These are phyloP conservation scores for Periconia digitata DNA, from an alignment of 2,329 filamentous ascomycete genomes.

Conservation along the genomic window DNA sequence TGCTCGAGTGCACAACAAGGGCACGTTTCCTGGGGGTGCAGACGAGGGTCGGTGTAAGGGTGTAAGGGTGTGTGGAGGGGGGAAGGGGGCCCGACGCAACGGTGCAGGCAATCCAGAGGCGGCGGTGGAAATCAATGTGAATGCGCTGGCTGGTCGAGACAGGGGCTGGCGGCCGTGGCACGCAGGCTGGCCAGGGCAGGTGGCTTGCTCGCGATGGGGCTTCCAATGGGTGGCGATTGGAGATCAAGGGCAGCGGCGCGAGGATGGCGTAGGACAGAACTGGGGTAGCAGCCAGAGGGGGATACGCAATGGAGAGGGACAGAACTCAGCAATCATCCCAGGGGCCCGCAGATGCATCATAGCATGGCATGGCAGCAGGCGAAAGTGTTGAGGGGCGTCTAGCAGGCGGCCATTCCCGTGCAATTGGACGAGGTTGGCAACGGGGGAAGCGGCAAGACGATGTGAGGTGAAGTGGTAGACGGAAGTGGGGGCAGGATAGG, in stretches of 20 bases:
- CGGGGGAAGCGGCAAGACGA: conserved; percentile 3
- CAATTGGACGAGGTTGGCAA: conserved; percentile 13
- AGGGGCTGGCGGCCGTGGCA: too few relatives aligned
- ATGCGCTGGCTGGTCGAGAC: too few relatives aligned
- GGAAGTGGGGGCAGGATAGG: too few relatives aligned
- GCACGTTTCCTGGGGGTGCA: conserved; percentile 46
- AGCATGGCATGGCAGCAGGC: conserved; percentile 7
- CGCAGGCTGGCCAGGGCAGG: conserved; percentile 32
- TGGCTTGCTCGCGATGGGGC: too few relatives aligned
- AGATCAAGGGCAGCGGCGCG: not conserved
- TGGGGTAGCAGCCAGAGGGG: conserved; percentile 17
- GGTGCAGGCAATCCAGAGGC: conserved; percentile 40
- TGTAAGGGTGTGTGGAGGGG: not conserved
- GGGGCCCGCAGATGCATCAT: conserved; percentile 35
- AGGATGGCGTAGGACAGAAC: conserved; percentile 14
- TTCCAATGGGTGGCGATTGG: conserved; percentile 27
- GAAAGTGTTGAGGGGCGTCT: conserved; percentile 11
- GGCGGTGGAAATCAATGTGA: conserved; percentile 16
- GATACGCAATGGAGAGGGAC: conserved; percentile 37
- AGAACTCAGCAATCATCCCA: conserved; percentile 29
- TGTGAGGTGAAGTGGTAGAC: too few relatives aligned
- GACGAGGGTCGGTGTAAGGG: conserved; percentile 13
- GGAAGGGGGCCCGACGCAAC: conserved; percentile 26
- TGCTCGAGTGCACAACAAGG: conserved; percentile 16
- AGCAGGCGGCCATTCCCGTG: conserved; percentile 39